Evolutionary conservation across 495 filamentous ascomycete species (phyloP).

Genomic region (Amphirosellinia nigrospora): DNA sequence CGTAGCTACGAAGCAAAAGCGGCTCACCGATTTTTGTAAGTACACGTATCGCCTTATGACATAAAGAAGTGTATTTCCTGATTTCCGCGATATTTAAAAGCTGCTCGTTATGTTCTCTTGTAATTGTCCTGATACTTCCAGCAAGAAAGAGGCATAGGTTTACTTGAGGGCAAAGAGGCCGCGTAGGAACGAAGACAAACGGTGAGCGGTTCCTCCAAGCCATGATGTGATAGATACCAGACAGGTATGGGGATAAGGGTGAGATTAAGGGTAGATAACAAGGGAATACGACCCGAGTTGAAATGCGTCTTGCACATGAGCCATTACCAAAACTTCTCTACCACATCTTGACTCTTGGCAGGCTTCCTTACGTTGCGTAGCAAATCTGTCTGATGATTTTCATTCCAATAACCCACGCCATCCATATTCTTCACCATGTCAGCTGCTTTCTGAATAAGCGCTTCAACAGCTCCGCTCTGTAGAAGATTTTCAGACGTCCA

Average conservation of each 20-base stretch:
- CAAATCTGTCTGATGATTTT: constrained; percentile 34
- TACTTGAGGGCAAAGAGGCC: neutral
- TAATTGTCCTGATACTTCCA: neutral
- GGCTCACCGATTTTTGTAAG: neutral
- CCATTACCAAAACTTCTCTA: constrained; percentile 15
- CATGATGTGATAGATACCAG: neutral
- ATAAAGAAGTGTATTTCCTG: neutral
- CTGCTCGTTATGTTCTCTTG: neutral
- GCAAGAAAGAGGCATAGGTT: neutral
- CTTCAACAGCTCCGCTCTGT: constrained; percentile 30
- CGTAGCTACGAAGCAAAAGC: neutral
- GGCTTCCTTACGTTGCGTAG: neutral
- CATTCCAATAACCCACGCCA: constrained; percentile 38
- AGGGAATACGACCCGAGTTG: neutral
- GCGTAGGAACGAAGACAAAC: neutral
- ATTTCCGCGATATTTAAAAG: neutral
- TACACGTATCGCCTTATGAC: neutral
- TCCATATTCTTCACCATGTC: constrained; percentile 45
- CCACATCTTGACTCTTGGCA: neutral
- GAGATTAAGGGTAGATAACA: neutral
- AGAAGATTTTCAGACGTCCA: constrained; percentile 44
- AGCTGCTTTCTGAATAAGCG: constrained; percentile 40
- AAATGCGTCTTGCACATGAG: neutral
- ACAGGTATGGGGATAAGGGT: neutral
- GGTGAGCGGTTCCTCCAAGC: neutral